These are phyloP conservation scores for Hypholoma sublateritium DNA, from an alignment of 768 basidiomycete genomes.

Conservation along the genomic window DNA sequence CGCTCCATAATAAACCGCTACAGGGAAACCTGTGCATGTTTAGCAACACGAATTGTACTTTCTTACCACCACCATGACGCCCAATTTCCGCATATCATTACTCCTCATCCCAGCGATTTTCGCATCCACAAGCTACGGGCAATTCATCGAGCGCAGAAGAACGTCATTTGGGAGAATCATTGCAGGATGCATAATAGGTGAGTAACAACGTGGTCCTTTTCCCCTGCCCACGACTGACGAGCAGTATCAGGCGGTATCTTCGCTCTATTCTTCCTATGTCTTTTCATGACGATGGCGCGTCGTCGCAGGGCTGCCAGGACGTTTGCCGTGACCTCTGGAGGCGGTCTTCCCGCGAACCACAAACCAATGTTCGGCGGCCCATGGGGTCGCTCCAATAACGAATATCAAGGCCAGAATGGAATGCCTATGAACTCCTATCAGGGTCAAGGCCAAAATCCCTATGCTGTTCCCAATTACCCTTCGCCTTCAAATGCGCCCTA, in stretches of 20 bases:
- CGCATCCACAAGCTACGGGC: neutral
- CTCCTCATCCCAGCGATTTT: neutral
- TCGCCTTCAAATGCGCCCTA: neutral
- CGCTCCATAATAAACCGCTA: no score
- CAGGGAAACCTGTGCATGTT: no score
- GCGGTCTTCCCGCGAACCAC: neutral
- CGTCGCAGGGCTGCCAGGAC: neutral
- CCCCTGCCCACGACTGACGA: neutral
- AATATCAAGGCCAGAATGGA: neutral
- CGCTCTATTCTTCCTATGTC: neutral
- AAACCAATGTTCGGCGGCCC: slow-evolving; percentile 2
- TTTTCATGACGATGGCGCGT: neutral
- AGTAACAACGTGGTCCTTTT: neutral
- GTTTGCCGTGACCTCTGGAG: neutral
- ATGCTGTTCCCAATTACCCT: neutral
- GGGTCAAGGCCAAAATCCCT: neutral
- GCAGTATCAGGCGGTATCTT: neutral
- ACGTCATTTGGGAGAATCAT: neutral
- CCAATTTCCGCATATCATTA: neutral
- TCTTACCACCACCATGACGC: neutral
- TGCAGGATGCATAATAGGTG: neutral
- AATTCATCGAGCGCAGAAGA: neutral
- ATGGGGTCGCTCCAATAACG: neutral
- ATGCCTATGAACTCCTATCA: neutral
- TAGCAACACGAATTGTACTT: no score